A percentile compares a stretch with the other conserved stretches of the same genome.
Conservation (phyloP, 1,284 basidiomycete species). For the Porogramme epimiltina region DNA sequence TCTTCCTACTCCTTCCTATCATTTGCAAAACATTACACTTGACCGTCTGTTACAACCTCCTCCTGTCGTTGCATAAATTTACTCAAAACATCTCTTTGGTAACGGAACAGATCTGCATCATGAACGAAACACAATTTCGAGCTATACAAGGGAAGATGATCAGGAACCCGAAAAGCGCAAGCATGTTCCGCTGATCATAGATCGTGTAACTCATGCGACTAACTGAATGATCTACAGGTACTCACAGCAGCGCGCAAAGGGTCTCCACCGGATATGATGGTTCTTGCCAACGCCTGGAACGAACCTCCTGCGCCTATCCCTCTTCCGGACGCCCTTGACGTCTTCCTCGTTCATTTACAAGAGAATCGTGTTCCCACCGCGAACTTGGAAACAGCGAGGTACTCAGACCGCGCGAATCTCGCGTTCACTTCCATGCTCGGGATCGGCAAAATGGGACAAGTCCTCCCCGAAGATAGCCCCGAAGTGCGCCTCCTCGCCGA, state of each 20-base stretch:
- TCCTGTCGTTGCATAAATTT: too few species aligned
- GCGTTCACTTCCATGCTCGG: slow-evolving; percentile 37
- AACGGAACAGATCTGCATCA: neutral
- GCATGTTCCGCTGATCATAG: neutral
- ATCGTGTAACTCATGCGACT: too few species aligned
- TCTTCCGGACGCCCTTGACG: slow-evolving; percentile 9
- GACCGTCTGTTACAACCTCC: too few species aligned
- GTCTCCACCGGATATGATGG: slow-evolving; percentile 11
- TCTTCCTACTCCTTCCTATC: too few species aligned
- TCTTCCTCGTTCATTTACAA: slow-evolving; percentile 15
- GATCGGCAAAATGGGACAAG: slow-evolving; percentile 34
- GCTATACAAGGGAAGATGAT: slow-evolving; percentile 1
- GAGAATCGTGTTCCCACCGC: slow-evolving; percentile 8
- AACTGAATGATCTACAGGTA: slow-evolving; percentile 3
- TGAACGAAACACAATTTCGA: slow-evolving; percentile 4
- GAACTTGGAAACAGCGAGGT: neutral
- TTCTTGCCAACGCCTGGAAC: slow-evolving; percentile 16
- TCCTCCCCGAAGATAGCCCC: slow-evolving; percentile 24
- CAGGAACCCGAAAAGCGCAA: slow-evolving; percentile 8
- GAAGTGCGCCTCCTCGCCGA: slow-evolving; percentile 25
- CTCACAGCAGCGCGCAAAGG: slow-evolving; percentile 17
- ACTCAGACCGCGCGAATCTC: slow-evolving; percentile 21
- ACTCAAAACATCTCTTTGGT: too few species aligned
- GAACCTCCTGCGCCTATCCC: slow-evolving; percentile 3
- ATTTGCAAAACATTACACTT: too few species aligned